A percentile compares a stretch with the other conserved stretches of the same genome.
Conservation (phyloP, 306 rosid genomes). For the Styphnolobium japonicum region DNA sequence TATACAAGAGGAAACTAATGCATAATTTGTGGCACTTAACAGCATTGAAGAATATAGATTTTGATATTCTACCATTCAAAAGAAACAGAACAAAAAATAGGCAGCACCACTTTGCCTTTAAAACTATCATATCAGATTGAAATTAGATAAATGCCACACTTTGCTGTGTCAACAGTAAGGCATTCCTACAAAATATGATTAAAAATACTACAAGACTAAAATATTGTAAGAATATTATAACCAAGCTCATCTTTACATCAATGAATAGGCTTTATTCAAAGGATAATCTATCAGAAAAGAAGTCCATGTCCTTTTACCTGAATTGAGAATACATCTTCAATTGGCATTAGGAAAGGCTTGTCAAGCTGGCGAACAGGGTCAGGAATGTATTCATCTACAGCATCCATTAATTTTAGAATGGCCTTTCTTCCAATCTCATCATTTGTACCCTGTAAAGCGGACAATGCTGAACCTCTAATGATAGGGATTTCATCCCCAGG, state of each 20-base stretch:
- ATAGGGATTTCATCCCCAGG: conserved; percentile 99
- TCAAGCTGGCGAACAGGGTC: conserved; percentile 97
- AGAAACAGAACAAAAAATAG: background rate
- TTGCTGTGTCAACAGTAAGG: background rate
- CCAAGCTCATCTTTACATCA: background rate
- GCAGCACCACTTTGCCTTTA: background rate
- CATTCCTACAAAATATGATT: background rate
- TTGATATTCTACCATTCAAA: background rate
- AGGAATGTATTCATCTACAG: conserved; percentile 92
- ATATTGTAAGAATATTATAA: background rate
- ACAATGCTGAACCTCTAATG: conserved; percentile 86
- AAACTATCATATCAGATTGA: background rate
- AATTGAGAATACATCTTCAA: conserved; percentile 90
- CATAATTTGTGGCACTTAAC: conserved; percentile 12
- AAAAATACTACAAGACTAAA: background rate
- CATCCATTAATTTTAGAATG: conserved; percentile 85
- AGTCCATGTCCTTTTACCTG: conserved; percentile 55
- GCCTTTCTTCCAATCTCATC: conserved; percentile 93
- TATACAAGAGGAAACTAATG: conserved; percentile 1
- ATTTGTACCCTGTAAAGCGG: conserved; percentile 91
- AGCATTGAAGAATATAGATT: background rate
- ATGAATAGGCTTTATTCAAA: background rate
- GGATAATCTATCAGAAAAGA: background rate
- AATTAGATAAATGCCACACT: background rate
- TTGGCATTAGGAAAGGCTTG: conserved; percentile 93